phyloP scores from a whole-genome alignment of 768 basidiomycete species.

The Chalciporus pseudorubinellus region DNA sequence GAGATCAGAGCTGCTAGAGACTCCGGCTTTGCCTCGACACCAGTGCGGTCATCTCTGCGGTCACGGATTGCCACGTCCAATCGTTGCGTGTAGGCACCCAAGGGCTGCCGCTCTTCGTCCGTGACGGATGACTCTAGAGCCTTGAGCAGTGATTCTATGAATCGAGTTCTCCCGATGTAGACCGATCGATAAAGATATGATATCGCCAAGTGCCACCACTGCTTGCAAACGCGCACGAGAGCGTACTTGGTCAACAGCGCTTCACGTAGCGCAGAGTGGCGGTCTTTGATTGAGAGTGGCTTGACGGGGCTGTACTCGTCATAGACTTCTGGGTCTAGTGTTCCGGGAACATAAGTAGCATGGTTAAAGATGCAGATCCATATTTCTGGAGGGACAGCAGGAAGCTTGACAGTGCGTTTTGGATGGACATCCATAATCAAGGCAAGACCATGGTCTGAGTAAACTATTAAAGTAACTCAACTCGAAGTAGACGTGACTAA shows the following conservation, averaged over 20 bases:
- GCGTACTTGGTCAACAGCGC: constrained; percentile 26
- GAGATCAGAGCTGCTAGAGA: constrained; percentile 11
- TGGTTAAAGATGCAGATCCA: constrained; percentile 25
- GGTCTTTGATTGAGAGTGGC: neutral
- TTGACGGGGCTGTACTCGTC: constrained; percentile 12
- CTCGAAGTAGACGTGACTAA: neutral
- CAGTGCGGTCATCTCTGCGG: neutral
- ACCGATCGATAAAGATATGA: constrained; percentile 25
- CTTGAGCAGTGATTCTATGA: constrained; percentile 17
- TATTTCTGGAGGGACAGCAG: constrained; percentile 22
- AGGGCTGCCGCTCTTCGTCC: constrained; percentile 9
- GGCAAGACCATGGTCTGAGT: too few species aligned
- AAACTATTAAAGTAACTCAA: too few species aligned
- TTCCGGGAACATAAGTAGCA: constrained; percentile 19
- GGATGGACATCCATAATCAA: neutral
- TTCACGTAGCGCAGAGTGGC: constrained; percentile 6
- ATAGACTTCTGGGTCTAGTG: constrained; percentile 25
- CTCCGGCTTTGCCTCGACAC: neutral
- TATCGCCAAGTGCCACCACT: constrained; percentile 27
- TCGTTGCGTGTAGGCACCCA: constrained; percentile 25
- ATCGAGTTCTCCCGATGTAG: constrained; percentile 18
- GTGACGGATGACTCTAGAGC: constrained; percentile 10
- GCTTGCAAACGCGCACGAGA: constrained; percentile 30
- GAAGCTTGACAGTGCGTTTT: neutral
- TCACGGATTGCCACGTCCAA: constrained; percentile 28